Conservation (phyloP, 345 rosid genomes). For the Populus nigra region DNA sequence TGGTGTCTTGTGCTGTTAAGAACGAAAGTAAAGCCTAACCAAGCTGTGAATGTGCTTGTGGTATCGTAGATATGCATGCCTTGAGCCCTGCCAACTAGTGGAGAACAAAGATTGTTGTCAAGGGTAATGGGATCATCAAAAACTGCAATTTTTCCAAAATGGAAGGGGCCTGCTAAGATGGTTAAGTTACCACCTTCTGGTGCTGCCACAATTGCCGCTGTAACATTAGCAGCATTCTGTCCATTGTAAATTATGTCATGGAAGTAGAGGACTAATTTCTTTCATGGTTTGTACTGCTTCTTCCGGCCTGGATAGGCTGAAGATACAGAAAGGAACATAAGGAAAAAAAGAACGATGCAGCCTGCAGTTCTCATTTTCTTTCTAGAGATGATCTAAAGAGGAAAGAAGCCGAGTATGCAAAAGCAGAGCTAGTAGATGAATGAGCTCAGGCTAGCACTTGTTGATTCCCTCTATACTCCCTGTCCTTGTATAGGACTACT, state of each 20-base stretch:
- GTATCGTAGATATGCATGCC: constrained; percentile 45
- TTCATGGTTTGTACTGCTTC: constrained; percentile 35
- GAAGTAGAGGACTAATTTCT: constrained; percentile 35
- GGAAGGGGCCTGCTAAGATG: constrained; percentile 28
- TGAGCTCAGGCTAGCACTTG: not conserved
- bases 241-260: constrained; percentile 56
- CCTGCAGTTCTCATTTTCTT: not conserved
- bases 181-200: constrained; percentile 38
- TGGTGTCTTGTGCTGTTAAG: constrained; percentile 34
- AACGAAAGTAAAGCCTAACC: constrained; percentile 46
- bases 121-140: constrained; percentile 54
- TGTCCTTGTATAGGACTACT: not conserved
- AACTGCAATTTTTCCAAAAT: constrained; percentile 44
- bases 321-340: constrained; percentile 1
- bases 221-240: constrained; percentile 38
- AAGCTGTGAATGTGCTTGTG: constrained; percentile 43
- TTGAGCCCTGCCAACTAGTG: constrained; percentile 43
- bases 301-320: not conserved
- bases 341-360: not conserved
- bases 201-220: constrained; percentile 41
- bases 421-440: not conserved
- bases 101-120: constrained; percentile 46
- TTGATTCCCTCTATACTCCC: not conserved
- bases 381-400: not conserved
- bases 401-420: not conserved